Percentiles rank a stretch among this genome's conserved stretches.
phyloP scores from a whole-genome alignment of 805 yeast species.

The Nakazawaea sp. region DNA sequence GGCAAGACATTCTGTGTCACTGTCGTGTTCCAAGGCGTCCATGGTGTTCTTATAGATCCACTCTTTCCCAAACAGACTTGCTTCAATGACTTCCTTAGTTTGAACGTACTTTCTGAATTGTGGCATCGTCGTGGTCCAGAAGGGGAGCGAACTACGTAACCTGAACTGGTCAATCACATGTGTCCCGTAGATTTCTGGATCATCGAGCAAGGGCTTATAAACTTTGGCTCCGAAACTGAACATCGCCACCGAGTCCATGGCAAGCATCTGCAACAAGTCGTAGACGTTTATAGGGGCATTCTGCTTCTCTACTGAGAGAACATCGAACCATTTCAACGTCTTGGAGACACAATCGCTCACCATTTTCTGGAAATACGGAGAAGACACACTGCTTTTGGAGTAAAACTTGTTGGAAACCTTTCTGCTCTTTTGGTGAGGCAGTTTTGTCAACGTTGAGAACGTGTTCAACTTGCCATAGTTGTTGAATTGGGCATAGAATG shows the following conservation, averaged over 20 bases:
- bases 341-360: conserved; percentile 21
- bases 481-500: conserved; percentile 45
- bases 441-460: conserved; percentile 40
- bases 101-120: conserved; percentile 40
- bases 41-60: conserved; percentile 28
- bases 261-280: conserved; percentile 50
- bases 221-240: conserved; percentile 43
- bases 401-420: conserved; percentile 26
- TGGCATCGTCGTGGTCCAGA: conserved; percentile 52
- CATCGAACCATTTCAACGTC: conserved; percentile 13
- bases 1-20: conserved; percentile 3
- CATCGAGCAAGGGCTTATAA: conserved; percentile 33
- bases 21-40: conserved; percentile 8
- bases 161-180: conserved; percentile 34
- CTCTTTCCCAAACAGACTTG: conserved; percentile 27
- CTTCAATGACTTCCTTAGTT: conserved; percentile 24
- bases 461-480: conserved; percentile 46
- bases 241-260: conserved; percentile 53
- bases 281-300: conserved; percentile 39
- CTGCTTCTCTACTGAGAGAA: conserved; percentile 9
- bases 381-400: conserved; percentile 28
- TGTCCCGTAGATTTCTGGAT: conserved; percentile 24
- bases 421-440: conserved; percentile 31
- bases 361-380: conserved; percentile 18
- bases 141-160: conserved; percentile 44